phyloP scores from a whole-genome alignment of 1,284 basidiomycete species.

The Rhodotorula sp. region DNA sequence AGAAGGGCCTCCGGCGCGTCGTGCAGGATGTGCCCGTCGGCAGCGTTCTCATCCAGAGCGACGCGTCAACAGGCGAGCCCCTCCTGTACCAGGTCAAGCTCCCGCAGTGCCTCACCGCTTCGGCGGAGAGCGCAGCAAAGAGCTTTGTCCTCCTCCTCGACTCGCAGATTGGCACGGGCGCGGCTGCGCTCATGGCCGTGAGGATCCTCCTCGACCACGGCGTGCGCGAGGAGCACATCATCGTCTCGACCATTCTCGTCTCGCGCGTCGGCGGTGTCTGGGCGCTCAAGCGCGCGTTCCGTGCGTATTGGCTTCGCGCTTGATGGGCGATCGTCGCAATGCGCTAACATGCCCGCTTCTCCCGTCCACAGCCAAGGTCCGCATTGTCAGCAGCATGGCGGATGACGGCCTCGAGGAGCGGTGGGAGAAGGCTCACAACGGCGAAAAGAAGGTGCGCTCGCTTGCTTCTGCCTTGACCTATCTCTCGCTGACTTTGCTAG shows the following conservation, averaged over 20 bases:
- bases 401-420: constrained; percentile 72
- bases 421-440: constrained; percentile 58
- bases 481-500: too few species aligned
- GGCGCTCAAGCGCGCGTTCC: constrained; percentile 78
- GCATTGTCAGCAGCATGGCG: constrained; percentile 78
- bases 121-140: constrained; percentile 64
- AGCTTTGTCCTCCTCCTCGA: constrained; percentile 89
- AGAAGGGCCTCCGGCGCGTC: constrained; percentile 84
- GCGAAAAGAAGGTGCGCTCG: constrained; percentile 31
- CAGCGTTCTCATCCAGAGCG: constrained; percentile 83
- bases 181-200: constrained; percentile 93
- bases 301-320: background rate
- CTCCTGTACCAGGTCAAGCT: constrained; percentile 79
- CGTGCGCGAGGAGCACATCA: constrained; percentile 65
- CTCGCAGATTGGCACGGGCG: constrained; percentile 93
- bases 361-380: constrained; percentile 51
- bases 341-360: background rate
- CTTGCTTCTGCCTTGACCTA: too few species aligned
- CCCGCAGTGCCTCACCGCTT: constrained; percentile 66
- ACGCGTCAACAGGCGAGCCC: constrained; percentile 81
- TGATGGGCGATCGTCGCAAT: background rate
- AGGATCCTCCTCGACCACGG: constrained; percentile 94
- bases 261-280: constrained; percentile 75
- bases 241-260: constrained; percentile 75
- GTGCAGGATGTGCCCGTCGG: constrained; percentile 85